phyloP scores from a whole-genome alignment of 768 basidiomycete genomes.

The Macrolepiota fuliginosa region DNA sequence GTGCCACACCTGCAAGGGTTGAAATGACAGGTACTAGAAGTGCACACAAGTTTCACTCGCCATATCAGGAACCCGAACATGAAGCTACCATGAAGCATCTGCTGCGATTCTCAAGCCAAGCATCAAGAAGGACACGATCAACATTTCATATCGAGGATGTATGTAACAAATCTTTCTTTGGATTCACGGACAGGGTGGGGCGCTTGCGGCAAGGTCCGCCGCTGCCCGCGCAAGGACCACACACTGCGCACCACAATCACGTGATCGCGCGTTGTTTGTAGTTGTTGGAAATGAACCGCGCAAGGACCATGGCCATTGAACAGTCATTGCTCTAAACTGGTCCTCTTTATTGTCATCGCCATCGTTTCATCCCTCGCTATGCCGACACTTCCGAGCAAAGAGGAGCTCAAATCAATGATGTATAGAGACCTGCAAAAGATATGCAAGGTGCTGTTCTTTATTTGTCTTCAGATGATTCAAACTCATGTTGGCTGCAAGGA shows the following conservation, averaged over 20 bases:
- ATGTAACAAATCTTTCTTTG: background rate
- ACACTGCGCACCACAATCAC: conserved; percentile 20
- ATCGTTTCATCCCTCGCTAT: conserved; percentile 24
- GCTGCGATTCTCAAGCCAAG: background rate
- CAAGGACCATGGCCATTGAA: conserved; percentile 23
- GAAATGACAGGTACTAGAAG: background rate
- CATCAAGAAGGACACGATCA: background rate
- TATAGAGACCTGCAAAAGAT: conserved; percentile 52
- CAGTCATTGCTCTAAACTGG: conserved; percentile 1
- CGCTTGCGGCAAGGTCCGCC: too few species aligned
- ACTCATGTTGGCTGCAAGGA: conserved; percentile 44
- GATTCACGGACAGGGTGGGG: too few species aligned
- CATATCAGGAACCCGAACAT: background rate
- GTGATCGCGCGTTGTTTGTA: conserved; percentile 54
- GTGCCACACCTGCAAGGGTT: background rate
- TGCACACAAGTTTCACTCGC: background rate
- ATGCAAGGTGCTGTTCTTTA: conserved; percentile 56
- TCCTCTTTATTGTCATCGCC: conserved; percentile 16
- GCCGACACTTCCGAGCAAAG: conserved; percentile 39
- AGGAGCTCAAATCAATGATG: conserved; percentile 44
- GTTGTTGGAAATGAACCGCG: conserved; percentile 48
- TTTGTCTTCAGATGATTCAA: background rate
- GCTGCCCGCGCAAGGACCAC: too few species aligned
- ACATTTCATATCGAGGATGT: background rate
- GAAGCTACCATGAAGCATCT: background rate